Base-by-base conservation (phyloP, 495 filamentous ascomycete species). In the Xanthoparmelia taractica region DNA sequence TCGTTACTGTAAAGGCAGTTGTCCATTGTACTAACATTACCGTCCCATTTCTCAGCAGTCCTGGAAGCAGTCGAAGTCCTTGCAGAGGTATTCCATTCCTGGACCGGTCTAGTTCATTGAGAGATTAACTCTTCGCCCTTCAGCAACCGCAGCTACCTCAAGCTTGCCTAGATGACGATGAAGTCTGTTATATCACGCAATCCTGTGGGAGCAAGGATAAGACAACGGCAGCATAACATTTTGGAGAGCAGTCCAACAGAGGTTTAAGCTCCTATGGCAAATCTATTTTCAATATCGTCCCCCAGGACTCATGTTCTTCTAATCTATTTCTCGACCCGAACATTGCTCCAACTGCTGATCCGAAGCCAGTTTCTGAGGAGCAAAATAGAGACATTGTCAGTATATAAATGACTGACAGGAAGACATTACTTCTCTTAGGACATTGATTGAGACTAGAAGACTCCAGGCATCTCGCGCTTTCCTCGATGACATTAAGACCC, bases 91-190 rank as follows among this genome's bases (percentile, higher is more conserved):
- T 15, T 20, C 20, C 27, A 6, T 15, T 18, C 15, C 18, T 31
- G 45, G 23, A n/a, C 8, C n/a, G 20, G 29, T 47, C 33, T 27
- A 31, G 17, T 29, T 59, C 27, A 59, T n/a, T n/a, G 18, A n/a
- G 25, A 18, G 38, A 59, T 33, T 59, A n/a, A 59, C 58, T 36
- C 12, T 29, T n/a, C 13, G 15, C 58, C 25, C 40, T 31, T 1
- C 23, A 59, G 58, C 23, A 59, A 64, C 33, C 57, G 63, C 34
- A 60, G 48, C 57, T 64, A 59, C 45, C 45, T 64, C 10, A 60
- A 64, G 41, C 57, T 64, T 33, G 34, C 56, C 18, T 60, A 64
- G 34, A 59, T 64, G 63, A 55, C 38, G 8, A 23, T 64, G n/a
- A 58, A 37, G 43, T 59, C 57, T 29, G 33, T 56, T 25, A 36